A percentile compares a stretch with the other conserved stretches of the same genome.
Evolutionary conservation across 495 filamentous ascomycete species (phyloP).

Genomic region (Xanthoparmelia taractica): DNA sequence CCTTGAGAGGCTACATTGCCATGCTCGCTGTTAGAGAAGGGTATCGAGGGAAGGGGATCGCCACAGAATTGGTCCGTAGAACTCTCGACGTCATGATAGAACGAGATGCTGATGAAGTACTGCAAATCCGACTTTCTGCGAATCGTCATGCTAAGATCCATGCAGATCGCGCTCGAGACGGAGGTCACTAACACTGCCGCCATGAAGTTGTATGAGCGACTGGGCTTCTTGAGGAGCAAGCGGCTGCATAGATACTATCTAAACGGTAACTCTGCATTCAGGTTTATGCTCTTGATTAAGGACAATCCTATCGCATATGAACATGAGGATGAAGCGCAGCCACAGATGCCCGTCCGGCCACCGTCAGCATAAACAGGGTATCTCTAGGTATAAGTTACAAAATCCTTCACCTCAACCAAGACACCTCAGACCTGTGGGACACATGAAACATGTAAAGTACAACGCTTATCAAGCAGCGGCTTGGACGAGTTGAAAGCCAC

Average conservation of each 20-base stretch:
- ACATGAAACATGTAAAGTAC: constrained; percentile 24
- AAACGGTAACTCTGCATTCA: constrained; percentile 90
- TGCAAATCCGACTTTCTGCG: constrained; percentile 18
- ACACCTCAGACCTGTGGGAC: background rate
- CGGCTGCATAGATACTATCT: constrained; percentile 92
- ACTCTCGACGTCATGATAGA: constrained; percentile 88
- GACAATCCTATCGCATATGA: constrained; percentile 42
- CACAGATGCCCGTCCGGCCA: constrained; percentile 15
- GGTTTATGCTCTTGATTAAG: constrained; percentile 78
- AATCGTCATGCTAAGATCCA: background rate
- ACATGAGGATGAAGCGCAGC: constrained; percentile 33
- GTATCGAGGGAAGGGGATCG: constrained; percentile 80
- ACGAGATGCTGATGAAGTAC: constrained; percentile 77
- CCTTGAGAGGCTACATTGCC: constrained; percentile 90
- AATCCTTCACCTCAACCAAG: constrained; percentile 1
- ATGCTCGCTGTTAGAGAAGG: constrained; percentile 85
- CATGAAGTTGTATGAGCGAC: constrained; percentile 85
- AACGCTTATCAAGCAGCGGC: constrained; percentile 44
- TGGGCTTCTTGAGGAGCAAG: constrained; percentile 91
- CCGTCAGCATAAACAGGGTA: constrained; percentile 22
- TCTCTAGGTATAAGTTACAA: background rate
- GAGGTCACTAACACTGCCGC: constrained; percentile 90
- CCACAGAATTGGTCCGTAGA: constrained; percentile 78
- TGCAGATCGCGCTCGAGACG: constrained; percentile 83
- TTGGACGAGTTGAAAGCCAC: constrained; percentile 81